A percentile compares a stretch with the other conserved stretches of the same genome.
phyloP scores from a whole-genome alignment of 2,329 filamentous ascomycete species.

The Lanzia echinophila region DNA sequence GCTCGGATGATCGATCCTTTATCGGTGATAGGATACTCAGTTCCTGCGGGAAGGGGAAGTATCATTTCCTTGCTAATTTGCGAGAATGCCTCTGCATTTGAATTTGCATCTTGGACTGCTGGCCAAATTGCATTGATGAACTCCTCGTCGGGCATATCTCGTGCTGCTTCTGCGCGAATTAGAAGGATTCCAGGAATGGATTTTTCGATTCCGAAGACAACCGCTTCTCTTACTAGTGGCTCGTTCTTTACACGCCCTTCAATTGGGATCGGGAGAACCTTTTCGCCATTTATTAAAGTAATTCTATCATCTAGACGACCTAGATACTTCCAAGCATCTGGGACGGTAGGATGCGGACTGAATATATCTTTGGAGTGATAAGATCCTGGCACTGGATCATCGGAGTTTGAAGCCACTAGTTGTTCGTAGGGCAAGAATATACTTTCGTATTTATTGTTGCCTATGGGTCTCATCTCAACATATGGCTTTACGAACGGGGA shows the following conservation, averaged over 20 bases:
- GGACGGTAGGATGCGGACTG: constrained; percentile 34
- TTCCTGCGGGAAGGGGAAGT: constrained; percentile 37
- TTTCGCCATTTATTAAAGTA: constrained; percentile 41
- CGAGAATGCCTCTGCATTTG: constrained; percentile 42
- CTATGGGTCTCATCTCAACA: constrained; percentile 21
- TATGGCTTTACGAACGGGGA: constrained; percentile 6
- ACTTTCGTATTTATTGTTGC: constrained; percentile 25
- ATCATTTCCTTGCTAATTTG: constrained; percentile 47
- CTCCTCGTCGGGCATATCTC: constrained; percentile 35
- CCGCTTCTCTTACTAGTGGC: constrained; percentile 45
- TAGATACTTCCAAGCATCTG: constrained; percentile 38
- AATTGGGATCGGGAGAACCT: constrained; percentile 37
- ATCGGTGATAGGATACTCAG: constrained; percentile 41
- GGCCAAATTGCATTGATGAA: constrained; percentile 43
- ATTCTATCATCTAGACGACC: constrained; percentile 39
- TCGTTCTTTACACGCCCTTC: constrained; percentile 49
- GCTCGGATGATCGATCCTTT: constrained; percentile 47
- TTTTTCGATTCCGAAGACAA: constrained; percentile 49
- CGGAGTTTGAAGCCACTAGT: constrained; percentile 34
- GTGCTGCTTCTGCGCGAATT: constrained; percentile 39
- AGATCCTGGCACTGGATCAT: constrained; percentile 36
- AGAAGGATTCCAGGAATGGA: constrained; percentile 46
- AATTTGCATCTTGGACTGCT: constrained; percentile 44
- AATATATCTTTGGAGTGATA: constrained; percentile 40
- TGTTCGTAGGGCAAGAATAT: constrained; percentile 34